Evolutionary conservation across 78 protist genomes (phyloP).

Genomic region (Isochrysis galbana): DNA sequence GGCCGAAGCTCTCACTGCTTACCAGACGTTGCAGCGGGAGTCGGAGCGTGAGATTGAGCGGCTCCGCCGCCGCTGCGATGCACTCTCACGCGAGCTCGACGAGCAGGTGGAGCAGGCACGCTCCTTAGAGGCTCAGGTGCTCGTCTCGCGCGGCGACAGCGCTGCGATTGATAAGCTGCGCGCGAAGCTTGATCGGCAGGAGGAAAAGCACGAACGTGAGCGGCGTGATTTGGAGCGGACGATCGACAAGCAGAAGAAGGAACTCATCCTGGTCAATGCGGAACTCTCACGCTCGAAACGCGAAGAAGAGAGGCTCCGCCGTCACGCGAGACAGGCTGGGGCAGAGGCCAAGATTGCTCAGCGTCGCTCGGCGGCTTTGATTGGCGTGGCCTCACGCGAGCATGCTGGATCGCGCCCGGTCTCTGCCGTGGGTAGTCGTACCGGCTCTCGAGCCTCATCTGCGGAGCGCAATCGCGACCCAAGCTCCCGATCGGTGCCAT

Average conservation of each 20-base stretch:
- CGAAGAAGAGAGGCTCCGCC: neutral
- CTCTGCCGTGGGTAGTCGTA: too few species aligned
- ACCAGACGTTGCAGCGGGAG: constrained; percentile 13
- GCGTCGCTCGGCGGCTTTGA: neutral
- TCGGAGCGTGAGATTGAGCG: neutral
- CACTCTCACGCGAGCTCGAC: neutral
- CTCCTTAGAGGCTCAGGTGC: neutral
- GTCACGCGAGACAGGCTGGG: neutral
- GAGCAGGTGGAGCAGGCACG: neutral
- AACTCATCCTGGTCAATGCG: neutral
- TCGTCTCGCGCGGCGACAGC: neutral
- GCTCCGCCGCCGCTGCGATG: neutral
- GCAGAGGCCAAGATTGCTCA: neutral
- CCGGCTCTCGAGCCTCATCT: neutral
- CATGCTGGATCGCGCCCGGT: neutral
- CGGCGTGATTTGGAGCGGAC: neutral
- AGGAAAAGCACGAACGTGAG: neutral
- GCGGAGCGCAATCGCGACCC: neutral
- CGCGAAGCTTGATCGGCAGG: neutral
- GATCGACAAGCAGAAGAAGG: neutral
- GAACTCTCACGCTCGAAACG: neutral
- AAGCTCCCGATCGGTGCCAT: neutral
- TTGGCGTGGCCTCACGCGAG: neutral
- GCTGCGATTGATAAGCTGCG: neutral
- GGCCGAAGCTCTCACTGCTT: too few species aligned